Evolutionary conservation across 768 basidiomycete species (phyloP).

Genomic region (Lepiota venenata): DNA sequence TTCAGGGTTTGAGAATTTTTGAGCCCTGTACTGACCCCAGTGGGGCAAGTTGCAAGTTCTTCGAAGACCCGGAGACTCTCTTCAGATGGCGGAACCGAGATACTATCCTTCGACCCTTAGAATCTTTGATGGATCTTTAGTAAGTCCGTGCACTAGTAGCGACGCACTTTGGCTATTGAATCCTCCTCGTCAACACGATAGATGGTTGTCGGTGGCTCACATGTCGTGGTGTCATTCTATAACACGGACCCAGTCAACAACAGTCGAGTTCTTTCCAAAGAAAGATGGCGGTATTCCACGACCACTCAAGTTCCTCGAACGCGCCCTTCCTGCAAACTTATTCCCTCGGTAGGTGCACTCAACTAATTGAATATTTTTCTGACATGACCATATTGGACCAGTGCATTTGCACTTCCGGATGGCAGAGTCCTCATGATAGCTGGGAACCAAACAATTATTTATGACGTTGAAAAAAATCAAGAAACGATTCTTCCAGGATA

Average conservation of each 20-base stretch:
- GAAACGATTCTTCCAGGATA: conserved; percentile 37
- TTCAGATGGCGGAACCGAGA: conserved; percentile 30
- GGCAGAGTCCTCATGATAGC: conserved; percentile 38
- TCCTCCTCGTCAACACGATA: neutral
- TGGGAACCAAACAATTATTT: conserved; percentile 38
- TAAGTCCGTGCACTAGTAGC: conserved; percentile 22
- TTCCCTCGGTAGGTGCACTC: conserved; percentile 24
- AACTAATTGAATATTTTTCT: neutral
- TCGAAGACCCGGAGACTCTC: conserved; percentile 30
- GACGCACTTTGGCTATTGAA: neutral
- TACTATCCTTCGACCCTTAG: conserved; percentile 40
- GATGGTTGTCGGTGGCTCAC: conserved; percentile 27
- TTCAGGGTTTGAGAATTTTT: conserved; percentile 38
- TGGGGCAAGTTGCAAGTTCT: conserved; percentile 28
- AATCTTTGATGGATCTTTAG: conserved; percentile 29
- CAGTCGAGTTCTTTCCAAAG: conserved; percentile 36
- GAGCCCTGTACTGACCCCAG: conserved; percentile 18
- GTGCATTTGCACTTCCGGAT: conserved; percentile 35
- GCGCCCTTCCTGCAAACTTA: conserved; percentile 24
- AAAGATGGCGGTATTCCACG: conserved; percentile 34
- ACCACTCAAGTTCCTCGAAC: conserved; percentile 24
- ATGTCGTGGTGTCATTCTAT: conserved; percentile 47
- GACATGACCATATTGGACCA: conserved; percentile 3
- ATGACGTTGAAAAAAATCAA: conserved; percentile 31
- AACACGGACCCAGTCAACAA: conserved; percentile 54